Base-by-base conservation (phyloP, 2,329 filamentous ascomycete genomes). In the Pestalotiopsis sp. region DNA sequence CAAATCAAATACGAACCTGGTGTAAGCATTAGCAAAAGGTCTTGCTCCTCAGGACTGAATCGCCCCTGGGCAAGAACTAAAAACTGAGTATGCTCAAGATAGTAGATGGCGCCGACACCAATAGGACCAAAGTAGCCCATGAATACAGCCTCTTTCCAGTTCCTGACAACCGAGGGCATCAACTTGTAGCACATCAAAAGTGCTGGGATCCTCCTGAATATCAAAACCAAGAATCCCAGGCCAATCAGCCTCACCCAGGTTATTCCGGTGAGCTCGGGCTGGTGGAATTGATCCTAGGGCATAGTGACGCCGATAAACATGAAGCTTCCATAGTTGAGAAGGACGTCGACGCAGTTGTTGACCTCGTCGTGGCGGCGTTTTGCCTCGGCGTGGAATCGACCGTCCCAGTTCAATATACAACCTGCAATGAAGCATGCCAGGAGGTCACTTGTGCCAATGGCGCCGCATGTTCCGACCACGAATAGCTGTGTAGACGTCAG, bases 101-200 rank as follows among this genome's bases (percentile, higher is more conserved):
- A 94, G 78, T 94, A 94, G 27, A 93, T 86, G 0, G 92, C 92
- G 23, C 90, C 91, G 9, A 93, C 91, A 2, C 92, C 92, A 61
- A 94, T 94, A 0, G 92, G 92, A 0, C 92, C 92, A 73, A 95
- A 94, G 69, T 89, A 89, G 0, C 88, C 88, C 86, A 90, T 87
- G 69, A 90, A 90, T 0, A 90, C 73, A 0, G 87, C 88, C 69
- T 90, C 87, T 71, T 85, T 86, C 81, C 84, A 89, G 72, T 83
- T 78, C n/a, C 82, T 82, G 68, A 85, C 82, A 0, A 84, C 81
- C 2, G 78, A 17, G 4, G 64, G 64, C 64, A 66, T 66, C 20
- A 58, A 36, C 31, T 57, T 66, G 27, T 58, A 66, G 5, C 25
- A 57, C 23, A 85, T 65, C 63, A 90, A 75, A 11, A 89, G 83